A percentile compares a stretch with the other conserved stretches of the same genome.
phyloP scores from a whole-genome alignment of 2,329 filamentous ascomycete species.

The Diaporthe humulicola region DNA sequence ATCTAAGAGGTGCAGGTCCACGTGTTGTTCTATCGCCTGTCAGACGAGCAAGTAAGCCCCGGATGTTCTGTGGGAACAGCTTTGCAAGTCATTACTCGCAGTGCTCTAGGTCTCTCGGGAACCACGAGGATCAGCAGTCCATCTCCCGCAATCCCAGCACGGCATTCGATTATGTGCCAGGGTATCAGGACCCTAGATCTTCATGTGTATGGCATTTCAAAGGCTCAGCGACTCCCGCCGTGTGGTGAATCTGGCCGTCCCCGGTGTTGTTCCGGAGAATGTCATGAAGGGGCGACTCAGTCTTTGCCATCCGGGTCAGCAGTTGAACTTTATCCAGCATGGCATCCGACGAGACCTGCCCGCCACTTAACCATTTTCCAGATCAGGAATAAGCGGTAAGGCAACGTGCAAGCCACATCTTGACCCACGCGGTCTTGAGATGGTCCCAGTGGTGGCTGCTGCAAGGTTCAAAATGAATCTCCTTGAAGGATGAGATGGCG shows the following conservation, averaged over 20 bases:
- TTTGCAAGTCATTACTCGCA: background rate
- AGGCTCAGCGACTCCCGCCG: background rate
- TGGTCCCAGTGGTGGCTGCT: background rate
- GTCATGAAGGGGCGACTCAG: constrained; percentile 10
- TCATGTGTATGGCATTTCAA: background rate
- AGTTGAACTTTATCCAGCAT: background rate
- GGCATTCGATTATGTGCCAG: background rate
- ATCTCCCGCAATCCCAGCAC: constrained; percentile 9
- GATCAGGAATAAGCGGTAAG: background rate
- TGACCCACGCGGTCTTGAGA: background rate
- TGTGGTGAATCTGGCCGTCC: no score
- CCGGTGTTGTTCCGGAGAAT: background rate
- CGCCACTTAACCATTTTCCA: background rate
- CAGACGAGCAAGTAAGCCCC: background rate
- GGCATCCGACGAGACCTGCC: background rate
- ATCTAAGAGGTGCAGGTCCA: constrained; percentile 1
- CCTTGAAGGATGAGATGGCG: constrained; percentile 1
- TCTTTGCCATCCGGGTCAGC: constrained; percentile 25
- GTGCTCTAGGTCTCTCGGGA: background rate
- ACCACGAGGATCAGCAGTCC: background rate
- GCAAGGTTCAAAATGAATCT: constrained; percentile 10
- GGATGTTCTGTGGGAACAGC: background rate
- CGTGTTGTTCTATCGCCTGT: background rate
- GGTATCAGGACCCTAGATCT: background rate
- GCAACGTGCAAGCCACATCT: background rate